phyloP scores from a whole-genome alignment of 1,139 yeast genomes.

The Yamadazyma kanchanaburiensis region DNA sequence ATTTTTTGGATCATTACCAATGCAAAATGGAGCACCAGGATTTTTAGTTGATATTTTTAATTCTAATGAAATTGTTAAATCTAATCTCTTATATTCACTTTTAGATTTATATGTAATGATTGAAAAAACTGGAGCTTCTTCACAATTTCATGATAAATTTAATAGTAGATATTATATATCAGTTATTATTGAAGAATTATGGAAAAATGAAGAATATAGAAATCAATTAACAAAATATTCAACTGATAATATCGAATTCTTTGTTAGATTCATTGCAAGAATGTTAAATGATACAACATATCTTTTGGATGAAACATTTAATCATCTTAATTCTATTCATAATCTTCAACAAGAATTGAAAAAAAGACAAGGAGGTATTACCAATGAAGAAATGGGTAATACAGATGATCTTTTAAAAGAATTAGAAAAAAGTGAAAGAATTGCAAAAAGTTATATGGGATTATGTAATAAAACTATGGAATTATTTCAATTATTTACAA shows the following conservation, averaged over 20 bases:
- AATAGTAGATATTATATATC: constrained; percentile 87
- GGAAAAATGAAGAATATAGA: constrained; percentile 72
- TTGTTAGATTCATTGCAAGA: constrained; percentile 88
- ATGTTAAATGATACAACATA: constrained; percentile 93
- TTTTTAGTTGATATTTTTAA: constrained; percentile 66
- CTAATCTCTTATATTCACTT: constrained; percentile 74
- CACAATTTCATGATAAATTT: constrained; percentile 95
- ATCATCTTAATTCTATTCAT: constrained; percentile 76
- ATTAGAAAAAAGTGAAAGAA: constrained; percentile 63
- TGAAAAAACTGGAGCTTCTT: constrained; percentile 92
- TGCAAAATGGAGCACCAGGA: constrained; percentile 61
- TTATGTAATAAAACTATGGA: constrained; percentile 80
- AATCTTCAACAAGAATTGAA: constrained; percentile 59
- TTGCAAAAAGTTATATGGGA: constrained; percentile 80
- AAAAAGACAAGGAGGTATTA: constrained; percentile 35
- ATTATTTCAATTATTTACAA: constrained; percentile 76
- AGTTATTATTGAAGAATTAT: constrained; percentile 73
- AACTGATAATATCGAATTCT: constrained; percentile 66
- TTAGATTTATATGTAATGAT: constrained; percentile 91
- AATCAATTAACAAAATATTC: constrained; percentile 69
- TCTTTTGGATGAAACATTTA: constrained; percentile 84
- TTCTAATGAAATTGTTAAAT: constrained; percentile 57
- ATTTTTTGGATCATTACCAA: constrained; percentile 69
- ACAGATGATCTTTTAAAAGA: constrained; percentile 59
- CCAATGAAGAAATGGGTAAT: constrained; percentile 42